A percentile compares a stretch with the other conserved stretches of the same genome.
These are phyloP conservation scores for Dactylonectria macrodidyma DNA, from an alignment of 2,329 filamentous ascomycete genomes.

Conservation along the genomic window DNA sequence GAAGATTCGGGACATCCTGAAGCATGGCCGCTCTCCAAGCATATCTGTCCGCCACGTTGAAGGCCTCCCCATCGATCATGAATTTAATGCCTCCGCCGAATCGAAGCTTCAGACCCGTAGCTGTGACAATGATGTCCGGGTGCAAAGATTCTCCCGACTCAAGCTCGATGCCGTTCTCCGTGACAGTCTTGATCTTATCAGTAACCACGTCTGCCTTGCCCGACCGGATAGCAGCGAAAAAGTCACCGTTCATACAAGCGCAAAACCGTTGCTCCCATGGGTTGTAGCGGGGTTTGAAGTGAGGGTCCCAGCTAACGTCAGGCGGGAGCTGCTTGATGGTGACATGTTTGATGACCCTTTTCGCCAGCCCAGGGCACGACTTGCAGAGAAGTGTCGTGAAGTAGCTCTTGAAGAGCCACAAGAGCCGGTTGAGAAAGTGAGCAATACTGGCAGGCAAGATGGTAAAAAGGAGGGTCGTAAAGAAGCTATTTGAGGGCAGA, in stretches of 20 bases:
- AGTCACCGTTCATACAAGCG: constrained; percentile 63
- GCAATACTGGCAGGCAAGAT: constrained; percentile 61
- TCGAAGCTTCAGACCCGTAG: constrained; percentile 72
- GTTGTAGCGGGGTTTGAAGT: constrained; percentile 69
- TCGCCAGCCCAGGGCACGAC: constrained; percentile 62
- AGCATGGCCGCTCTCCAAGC: constrained; percentile 75
- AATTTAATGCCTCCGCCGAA: constrained; percentile 69
- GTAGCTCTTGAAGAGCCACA: constrained; percentile 62
- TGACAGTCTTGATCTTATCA: constrained; percentile 62
- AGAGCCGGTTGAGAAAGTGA: constrained; percentile 60
- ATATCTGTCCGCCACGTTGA: constrained; percentile 62
- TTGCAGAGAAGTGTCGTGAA: constrained; percentile 63
- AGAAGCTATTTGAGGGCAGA: constrained; percentile 59
- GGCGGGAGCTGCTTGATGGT: constrained; percentile 64
- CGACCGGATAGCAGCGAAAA: constrained; percentile 58
- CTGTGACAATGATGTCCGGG: constrained; percentile 76
- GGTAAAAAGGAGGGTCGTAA: constrained; percentile 54
- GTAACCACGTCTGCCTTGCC: constrained; percentile 61
- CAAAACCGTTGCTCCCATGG: constrained; percentile 81
- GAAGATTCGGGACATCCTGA: constrained; percentile 73
- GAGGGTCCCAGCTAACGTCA: constrained; percentile 63
- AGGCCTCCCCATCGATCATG: constrained; percentile 63
- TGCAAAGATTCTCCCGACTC: constrained; percentile 60
- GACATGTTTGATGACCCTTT: constrained; percentile 57
- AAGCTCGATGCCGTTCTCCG: constrained; percentile 60